A percentile compares a stretch with the other conserved stretches of the same genome.
Evolutionary conservation across 805 yeast genomes (phyloP).

Genomic region (Yamadazyma paraphyllophila): DNA sequence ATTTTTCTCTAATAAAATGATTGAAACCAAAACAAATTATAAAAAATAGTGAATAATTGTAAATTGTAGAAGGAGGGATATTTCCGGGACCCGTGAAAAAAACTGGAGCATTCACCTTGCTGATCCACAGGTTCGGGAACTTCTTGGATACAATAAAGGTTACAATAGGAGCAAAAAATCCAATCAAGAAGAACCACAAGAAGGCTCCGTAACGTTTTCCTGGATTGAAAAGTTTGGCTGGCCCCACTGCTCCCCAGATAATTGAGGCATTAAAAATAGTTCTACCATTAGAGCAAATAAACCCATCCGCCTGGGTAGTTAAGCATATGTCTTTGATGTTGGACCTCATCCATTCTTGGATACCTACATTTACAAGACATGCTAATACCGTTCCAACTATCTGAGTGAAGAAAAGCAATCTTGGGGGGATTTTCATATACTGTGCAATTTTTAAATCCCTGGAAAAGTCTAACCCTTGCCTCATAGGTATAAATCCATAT

Average conservation of each 20-base stretch:
- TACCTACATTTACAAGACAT: constrained; percentile 29
- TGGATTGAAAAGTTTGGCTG: constrained; percentile 13
- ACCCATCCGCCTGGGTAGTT: constrained; percentile 21
- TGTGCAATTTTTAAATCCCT: constrained; percentile 44
- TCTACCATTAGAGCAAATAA: constrained; percentile 39
- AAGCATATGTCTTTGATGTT: constrained; percentile 30
- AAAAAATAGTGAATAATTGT: constrained; percentile 50
- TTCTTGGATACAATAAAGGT: constrained; percentile 36
- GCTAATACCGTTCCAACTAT: constrained; percentile 1
- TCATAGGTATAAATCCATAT: constrained; percentile 43
- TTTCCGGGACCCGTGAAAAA: constrained; percentile 47
- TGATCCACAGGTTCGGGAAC: constrained; percentile 28
- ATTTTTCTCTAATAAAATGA: constrained; percentile 30
- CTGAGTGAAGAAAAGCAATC: constrained; percentile 24
- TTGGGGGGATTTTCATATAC: constrained; percentile 40
- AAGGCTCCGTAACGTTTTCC: constrained; percentile 19
- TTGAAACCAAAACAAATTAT: constrained; percentile 25
- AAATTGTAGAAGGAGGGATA: constrained; percentile 72
- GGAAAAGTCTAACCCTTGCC: constrained; percentile 45
- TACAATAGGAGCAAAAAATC: constrained; percentile 32
- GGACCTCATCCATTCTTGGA: constrained; percentile 23
- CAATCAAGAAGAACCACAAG: constrained; percentile 36
- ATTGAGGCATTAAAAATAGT: constrained; percentile 40
- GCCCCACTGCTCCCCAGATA: constrained; percentile 36
- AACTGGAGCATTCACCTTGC: constrained; percentile 14